These are phyloP conservation scores for Austropuccinia psidii DNA, from an alignment of 1,284 basidiomycete species.

Conservation along the genomic window DNA sequence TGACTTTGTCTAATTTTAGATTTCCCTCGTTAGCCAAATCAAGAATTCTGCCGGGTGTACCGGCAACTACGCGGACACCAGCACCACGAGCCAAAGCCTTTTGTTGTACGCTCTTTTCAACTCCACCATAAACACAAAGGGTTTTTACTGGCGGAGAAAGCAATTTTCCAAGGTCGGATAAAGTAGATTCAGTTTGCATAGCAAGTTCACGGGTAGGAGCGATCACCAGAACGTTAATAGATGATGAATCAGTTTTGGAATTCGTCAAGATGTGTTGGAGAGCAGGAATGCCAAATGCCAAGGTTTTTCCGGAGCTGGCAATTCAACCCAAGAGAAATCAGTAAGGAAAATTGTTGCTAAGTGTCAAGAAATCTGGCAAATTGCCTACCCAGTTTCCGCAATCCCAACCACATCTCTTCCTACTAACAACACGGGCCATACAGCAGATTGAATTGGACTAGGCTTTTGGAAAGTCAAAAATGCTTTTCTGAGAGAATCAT, in stretches of 20 bases:
- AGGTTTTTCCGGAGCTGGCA: conserved; percentile 67
- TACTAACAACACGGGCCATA: conserved; percentile 80
- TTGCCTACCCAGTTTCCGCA: conserved; percentile 84
- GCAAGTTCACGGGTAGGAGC: conserved; percentile 92
- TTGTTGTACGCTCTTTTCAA: conserved; percentile 76
- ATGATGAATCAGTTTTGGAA: conserved; percentile 30
- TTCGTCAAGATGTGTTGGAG: conserved; percentile 59
- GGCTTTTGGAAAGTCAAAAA: conserved; percentile 73
- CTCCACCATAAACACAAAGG: conserved; percentile 85
- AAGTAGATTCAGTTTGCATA: conserved; percentile 82
- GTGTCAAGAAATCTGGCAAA: conserved; percentile 9
- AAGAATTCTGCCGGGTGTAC: conserved; percentile 85
- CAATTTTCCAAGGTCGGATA: conserved; percentile 63
- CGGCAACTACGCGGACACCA: conserved; percentile 66
- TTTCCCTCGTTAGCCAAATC: conserved; percentile 79
- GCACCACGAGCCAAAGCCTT: conserved; percentile 54
- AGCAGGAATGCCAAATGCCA: conserved; percentile 90
- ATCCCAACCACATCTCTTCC: conserved; percentile 88
- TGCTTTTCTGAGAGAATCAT: conserved; percentile 57
- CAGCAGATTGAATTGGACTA: conserved; percentile 90
- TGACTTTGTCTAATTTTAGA: conserved; percentile 65
- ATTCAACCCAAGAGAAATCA: background rate
- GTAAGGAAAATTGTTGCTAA: background rate
- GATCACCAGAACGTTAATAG: conserved; percentile 63
- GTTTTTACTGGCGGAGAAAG: conserved; percentile 63